Evolutionary conservation across 768 basidiomycete species (phyloP).

Genomic region (Nidula microcarpa): DNA sequence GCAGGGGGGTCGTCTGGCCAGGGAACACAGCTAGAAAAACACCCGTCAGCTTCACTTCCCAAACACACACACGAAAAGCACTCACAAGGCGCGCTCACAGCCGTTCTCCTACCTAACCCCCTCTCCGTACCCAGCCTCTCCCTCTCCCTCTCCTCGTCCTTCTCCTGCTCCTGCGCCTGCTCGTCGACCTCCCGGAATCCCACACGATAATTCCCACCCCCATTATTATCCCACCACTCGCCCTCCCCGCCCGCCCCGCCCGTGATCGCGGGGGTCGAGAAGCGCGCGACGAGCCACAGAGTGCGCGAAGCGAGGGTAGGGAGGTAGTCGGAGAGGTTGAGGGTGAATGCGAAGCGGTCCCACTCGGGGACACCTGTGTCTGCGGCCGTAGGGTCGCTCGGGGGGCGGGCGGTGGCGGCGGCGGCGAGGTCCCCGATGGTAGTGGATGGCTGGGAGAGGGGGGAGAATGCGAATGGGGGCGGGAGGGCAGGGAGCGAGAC

Average conservation of each 20-base stretch:
- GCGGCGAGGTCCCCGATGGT: slow-evolving; percentile 11
- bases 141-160: slow-evolving; percentile 4
- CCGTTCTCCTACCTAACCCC: slow-evolving; percentile 13
- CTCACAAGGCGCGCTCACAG: slow-evolving; percentile 29
- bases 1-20: too few species aligned
- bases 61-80: slow-evolving; percentile 6
- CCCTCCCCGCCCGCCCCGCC: slow-evolving; percentile 40
- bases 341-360: slow-evolving; percentile 60
- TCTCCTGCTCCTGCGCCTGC: too few species aligned
- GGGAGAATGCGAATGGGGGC: slow-evolving; percentile 12
- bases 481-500: slow-evolving; percentile 38
- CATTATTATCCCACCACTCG: slow-evolving; percentile 97
- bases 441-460: slow-evolving; percentile 1
- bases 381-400: background rate
- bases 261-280: slow-evolving; percentile 23
- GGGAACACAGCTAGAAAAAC: too few species aligned
- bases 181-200: slow-evolving; percentile 44
- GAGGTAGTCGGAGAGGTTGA: slow-evolving; percentile 72
- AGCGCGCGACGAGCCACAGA: slow-evolving; percentile 62
- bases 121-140: slow-evolving; percentile 3
- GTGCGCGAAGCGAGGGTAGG: slow-evolving; percentile 44
- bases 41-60: too few species aligned
- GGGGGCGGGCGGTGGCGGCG: too few species aligned
- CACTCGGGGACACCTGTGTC: slow-evolving; percentile 25
- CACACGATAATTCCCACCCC: slow-evolving; percentile 72